Conservation (phyloP, 108 stramenopile genomes). For the Fistulifera solaris region DNA sequence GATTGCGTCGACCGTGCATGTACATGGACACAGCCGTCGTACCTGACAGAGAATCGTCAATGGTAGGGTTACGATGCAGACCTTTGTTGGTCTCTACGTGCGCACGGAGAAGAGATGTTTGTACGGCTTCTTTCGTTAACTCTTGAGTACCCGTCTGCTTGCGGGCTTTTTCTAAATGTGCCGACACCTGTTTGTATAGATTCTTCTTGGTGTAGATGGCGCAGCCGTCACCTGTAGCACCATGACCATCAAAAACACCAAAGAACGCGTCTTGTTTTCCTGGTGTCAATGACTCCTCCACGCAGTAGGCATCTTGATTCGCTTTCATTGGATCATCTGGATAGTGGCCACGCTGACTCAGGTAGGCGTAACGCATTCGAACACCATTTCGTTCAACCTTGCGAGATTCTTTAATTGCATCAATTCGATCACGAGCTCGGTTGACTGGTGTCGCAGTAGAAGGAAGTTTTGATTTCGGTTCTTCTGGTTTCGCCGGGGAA, state of each 20-base stretch:
- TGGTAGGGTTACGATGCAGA: constrained; percentile 39
- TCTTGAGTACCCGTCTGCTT: constrained; percentile 11
- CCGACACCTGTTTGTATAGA: constrained; percentile 30
- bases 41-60: constrained; percentile 92
- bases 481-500: not conserved
- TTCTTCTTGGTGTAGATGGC: constrained; percentile 63
- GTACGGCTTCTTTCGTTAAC: constrained; percentile 53
- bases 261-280: constrained; percentile 53
- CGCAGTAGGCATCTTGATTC: constrained; percentile 81
- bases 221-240: constrained; percentile 74
- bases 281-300: constrained; percentile 36
- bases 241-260: constrained; percentile 88
- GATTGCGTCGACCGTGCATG: constrained; percentile 71
- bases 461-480: not conserved
- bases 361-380: constrained; percentile 62
- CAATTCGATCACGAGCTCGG: constrained; percentile 10
- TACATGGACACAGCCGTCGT: constrained; percentile 86
- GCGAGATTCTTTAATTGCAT: constrained; percentile 9
- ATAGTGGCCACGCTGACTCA: constrained; percentile 83
- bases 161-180: constrained; percentile 14
- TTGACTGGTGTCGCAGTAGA: not conserved
- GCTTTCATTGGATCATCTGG: constrained; percentile 82
- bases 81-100: constrained; percentile 63
- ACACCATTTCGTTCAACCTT: constrained; percentile 33
- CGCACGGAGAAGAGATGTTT: constrained; percentile 35